Evolutionary conservation across 257 asterid genomes (phyloP).

Genomic region (Solanum microdontum): DNA sequence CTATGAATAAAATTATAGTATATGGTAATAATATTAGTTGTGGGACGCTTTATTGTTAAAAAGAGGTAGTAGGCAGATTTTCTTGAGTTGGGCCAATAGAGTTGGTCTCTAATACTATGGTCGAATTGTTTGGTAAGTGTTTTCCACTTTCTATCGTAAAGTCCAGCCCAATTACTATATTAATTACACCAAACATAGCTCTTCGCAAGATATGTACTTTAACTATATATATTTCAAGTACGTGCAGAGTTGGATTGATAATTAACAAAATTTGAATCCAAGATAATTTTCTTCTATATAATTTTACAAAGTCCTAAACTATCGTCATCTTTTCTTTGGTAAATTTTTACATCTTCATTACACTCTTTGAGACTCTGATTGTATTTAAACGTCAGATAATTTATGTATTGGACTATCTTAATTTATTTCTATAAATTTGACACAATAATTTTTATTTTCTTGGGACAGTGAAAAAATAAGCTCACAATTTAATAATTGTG

Average conservation of each 20-base stretch:
- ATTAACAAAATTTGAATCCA: neutral
- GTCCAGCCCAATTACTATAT: neutral
- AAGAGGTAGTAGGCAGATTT: neutral
- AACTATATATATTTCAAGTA: neutral
- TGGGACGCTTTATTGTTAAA: no score
- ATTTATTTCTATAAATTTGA: neutral
- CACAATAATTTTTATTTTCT: neutral
- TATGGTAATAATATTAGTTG: no score
- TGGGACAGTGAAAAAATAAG: neutral
- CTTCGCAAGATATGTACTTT: neutral
- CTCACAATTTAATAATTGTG: neutral
- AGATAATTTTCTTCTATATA: neutral
- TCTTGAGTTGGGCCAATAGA: neutral
- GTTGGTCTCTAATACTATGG: neutral
- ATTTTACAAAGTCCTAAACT: neutral
- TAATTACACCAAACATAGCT: neutral
- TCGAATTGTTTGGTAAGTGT: neutral
- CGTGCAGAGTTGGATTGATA: neutral
- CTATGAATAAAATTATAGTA: no score
- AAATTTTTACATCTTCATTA: neutral
- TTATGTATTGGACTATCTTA: neutral
- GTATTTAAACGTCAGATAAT: neutral
- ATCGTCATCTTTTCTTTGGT: neutral
- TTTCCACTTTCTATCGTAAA: neutral
- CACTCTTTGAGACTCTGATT: neutral